Evolutionary conservation across 1,284 basidiomycete species (phyloP).

Genomic region (Xerocomus amazonicus): DNA sequence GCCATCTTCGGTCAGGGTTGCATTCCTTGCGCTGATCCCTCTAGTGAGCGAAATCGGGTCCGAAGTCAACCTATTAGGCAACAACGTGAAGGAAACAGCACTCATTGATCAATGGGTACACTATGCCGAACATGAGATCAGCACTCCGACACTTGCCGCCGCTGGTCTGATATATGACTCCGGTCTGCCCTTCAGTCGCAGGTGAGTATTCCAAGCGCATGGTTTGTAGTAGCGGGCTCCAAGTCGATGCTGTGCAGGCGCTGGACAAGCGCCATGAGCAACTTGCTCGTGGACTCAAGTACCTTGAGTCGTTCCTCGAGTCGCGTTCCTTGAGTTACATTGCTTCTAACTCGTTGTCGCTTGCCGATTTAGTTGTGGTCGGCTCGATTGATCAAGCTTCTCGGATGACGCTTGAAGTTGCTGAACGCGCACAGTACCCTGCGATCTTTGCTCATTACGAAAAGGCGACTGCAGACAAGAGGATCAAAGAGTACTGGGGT

Average conservation of each 20-base stretch:
- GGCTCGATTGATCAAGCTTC: constrained; percentile 28
- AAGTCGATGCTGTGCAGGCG: no score
- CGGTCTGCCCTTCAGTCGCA: no score
- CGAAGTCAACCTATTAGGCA: constrained; percentile 10
- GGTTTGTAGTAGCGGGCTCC: no score
- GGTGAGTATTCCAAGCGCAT: constrained; percentile 14
- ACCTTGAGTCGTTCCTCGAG: constrained; percentile 49
- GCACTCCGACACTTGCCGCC: background rate
- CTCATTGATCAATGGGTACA: background rate
- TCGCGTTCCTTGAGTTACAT: constrained; percentile 41
- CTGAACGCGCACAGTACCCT: constrained; percentile 39
- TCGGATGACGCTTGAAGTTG: constrained; percentile 37
- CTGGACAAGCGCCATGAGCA: no score
- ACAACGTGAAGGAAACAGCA: background rate
- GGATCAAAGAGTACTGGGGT: background rate
- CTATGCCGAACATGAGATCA: background rate
- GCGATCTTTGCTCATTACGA: constrained; percentile 51
- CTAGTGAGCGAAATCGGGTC: background rate
- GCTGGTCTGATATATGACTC: background rate
- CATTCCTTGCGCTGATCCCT: no score
- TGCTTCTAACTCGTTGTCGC: constrained; percentile 55
- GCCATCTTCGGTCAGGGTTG: no score
- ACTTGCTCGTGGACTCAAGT: background rate
- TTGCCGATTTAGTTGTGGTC: constrained; percentile 55
- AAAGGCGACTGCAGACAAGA: constrained; percentile 46